Evolutionary conservation across 305 asterid genomes (phyloP), one percentile per base, ranked within the genome.

Genomic region (Nicotiana rustica): DNA sequence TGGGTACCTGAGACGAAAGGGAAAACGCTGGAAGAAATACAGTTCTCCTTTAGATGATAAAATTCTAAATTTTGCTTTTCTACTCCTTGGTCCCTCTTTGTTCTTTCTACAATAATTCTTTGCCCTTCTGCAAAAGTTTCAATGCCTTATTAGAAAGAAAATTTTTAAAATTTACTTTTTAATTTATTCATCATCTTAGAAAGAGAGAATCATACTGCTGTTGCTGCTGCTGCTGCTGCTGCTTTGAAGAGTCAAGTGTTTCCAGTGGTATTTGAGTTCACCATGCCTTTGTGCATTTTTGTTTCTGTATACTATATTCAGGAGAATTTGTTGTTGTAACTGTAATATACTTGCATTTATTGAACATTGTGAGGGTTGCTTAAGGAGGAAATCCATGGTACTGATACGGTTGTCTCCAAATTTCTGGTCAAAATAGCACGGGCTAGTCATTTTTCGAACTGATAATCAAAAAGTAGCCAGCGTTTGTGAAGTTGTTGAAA

Each of bases 1-100:
- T 93, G 91, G 92, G 97, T 95, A 69, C 97, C 99, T 1, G 99
- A 94, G 88, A 95, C 98, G 0, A 94, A 93, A 84, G 99, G 99
- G 1, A 95, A 90, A 87, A 90, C 97, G 25, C 87, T 94, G 6
- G 97, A 93, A 87, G 97, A 94, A 86, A 94, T 94, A 83, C 98
- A 95, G 83, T 77, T 80, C 35, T 91, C 97, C 2, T 92, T 94
- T 84, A 93, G 97, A 91, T 90, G 80, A 75, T 52, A 15, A 7
- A 52, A 75, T 52, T 52, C 47, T 9, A 6, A 8, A 29, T 7
- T 14, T 52, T 52, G 29, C 65, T 29, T 29, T 52, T 52, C 21
- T 6, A 47, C 61, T 21, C 21, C 41, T 1, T 14, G 4, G n/a
- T 47, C 49, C 64, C 64, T 73, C 44, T 21, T 73, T 6, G 17